Evolutionary conservation across 805 yeast species (phyloP).

Genomic region (Wickerhamiella cacticola): DNA sequence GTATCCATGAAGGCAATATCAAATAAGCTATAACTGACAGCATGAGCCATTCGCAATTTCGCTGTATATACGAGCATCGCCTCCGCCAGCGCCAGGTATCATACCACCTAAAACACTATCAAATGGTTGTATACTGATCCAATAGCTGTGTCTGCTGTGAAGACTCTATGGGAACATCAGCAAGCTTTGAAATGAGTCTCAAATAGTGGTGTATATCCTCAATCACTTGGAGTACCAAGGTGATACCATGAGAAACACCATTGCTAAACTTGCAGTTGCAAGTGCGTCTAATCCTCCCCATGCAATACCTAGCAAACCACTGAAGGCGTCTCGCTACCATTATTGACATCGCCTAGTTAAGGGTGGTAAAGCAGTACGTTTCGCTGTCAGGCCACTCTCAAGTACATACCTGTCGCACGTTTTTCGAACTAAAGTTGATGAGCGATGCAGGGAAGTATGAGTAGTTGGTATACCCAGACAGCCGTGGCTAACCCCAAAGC

Average conservation of each 20-base stretch:
- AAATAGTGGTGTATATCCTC: constrained; percentile 43
- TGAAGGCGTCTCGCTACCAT: constrained; percentile 91
- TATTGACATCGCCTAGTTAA: constrained; percentile 86
- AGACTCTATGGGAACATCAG: constrained; percentile 89
- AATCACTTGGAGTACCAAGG: constrained; percentile 15
- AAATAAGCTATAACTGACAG: constrained; percentile 21
- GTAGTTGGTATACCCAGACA: constrained; percentile 78
- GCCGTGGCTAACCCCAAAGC: constrained; percentile 96
- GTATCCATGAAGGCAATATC: not conserved
- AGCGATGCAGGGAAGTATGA: constrained; percentile 55
- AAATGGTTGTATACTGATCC: constrained; percentile 41
- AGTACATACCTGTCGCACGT: constrained; percentile 24
- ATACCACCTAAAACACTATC: constrained; percentile 88
- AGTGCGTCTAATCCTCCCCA: constrained; percentile 50
- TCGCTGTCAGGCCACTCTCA: constrained; percentile 47
- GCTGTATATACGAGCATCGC: constrained; percentile 69
- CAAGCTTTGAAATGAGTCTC: constrained; percentile 44
- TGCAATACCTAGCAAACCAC: constrained; percentile 60
- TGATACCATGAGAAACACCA: constrained; percentile 30
- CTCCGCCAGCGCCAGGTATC: constrained; percentile 98
- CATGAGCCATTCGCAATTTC: constrained; percentile 30
- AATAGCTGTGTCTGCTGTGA: constrained; percentile 56
- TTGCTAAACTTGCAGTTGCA: constrained; percentile 49
- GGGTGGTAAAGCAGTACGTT: constrained; percentile 52
- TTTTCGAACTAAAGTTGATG: constrained; percentile 26